Percentiles rank a stretch among this genome's conserved stretches.
Evolutionary conservation across 2,329 filamentous ascomycete species (phyloP).

Genomic region (Diaporthe ilicicola): DNA sequence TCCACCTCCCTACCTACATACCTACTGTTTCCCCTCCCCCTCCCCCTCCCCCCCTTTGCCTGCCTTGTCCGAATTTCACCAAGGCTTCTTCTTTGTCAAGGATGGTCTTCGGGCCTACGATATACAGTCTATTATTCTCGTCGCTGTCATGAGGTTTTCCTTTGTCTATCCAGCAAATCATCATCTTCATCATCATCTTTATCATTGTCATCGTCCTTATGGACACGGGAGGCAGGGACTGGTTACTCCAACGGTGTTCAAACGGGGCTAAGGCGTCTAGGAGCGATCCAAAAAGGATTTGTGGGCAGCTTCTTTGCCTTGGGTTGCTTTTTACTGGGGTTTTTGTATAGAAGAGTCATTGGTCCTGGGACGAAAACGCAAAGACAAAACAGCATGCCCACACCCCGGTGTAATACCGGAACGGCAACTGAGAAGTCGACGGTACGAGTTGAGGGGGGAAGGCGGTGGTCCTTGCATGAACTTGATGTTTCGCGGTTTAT

Average conservation of each 20-base stretch:
- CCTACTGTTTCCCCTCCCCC: no score
- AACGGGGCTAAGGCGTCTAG: constrained; percentile 8
- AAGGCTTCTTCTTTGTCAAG: constrained; percentile 13
- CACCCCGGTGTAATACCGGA: neutral
- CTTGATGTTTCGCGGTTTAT: constrained; percentile 16
- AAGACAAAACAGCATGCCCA: constrained; percentile 7
- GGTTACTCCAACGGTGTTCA: constrained; percentile 4
- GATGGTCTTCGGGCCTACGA: neutral
- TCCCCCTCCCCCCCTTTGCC: neutral
- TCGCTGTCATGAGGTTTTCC: neutral
- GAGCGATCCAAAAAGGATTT: constrained; percentile 23
- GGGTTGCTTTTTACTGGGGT: constrained; percentile 6
- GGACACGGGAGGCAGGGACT: neutral
- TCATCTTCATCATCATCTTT: neutral
- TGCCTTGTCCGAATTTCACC: neutral
- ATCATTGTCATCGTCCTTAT: neutral
- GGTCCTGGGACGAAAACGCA: constrained; percentile 10
- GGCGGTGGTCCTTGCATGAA: neutral
- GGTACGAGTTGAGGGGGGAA: neutral
- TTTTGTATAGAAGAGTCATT: constrained; percentile 20
- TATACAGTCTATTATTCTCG: constrained; percentile 1
- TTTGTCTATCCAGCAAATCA: constrained; percentile 19
- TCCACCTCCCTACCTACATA: neutral
- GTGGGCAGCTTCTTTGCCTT: constrained; percentile 19
- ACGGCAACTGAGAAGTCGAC: neutral